Base-by-base conservation (phyloP, 768 basidiomycete species). In the Rossbeevera mucosa region DNA sequence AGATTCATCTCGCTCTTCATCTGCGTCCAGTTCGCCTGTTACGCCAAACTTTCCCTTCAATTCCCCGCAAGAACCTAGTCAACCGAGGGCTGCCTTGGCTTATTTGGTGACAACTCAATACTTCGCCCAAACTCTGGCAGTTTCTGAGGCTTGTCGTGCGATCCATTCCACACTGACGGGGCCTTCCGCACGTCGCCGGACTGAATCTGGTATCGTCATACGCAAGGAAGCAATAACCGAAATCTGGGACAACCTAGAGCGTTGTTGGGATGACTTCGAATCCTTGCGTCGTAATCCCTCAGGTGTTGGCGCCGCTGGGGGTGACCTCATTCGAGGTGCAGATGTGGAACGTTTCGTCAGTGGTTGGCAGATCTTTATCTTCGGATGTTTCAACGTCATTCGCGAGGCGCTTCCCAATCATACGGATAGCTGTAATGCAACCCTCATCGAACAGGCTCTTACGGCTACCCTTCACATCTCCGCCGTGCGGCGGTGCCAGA, bases 321-420 rank as follows among this genome's bases (percentile, higher is more conserved):
- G 62, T 25, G 64, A 59, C 25, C 51, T 69, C 22, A 54, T 79
- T 28, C 73, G 77, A 9, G 62, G 68, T 7, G 80, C 82, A 56
- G 83, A 85, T 48, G 68, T 80, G 29, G 77, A 81, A 49, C 70
- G 85, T 52, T 94, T 88, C 64, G 83, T 86, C 42, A 84, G 88
- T 62, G 84, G 86, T 29, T 95, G 93, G 92, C 87, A 90, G 79
- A 86, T 92, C 50, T 93, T 90, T 70, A 84, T 94, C 56, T 95
- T 95, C 59, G 91, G 94, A 69, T 91, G 88, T 66, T 79, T 93
- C 65, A 94, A 94, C 67, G 80, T 91, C 58, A 87, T 95, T 59
- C 84, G 90, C 25, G 91, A 93, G 64, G 80, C 84, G 2, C 80
- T 96, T 26, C 43, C 43, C 29, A 22, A 18, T n/a, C 42, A 36